Evolutionary conservation across 805 yeast species (phyloP), one percentile per base, ranked within the genome.

Genomic region (Teunomyces pallodes): DNA sequence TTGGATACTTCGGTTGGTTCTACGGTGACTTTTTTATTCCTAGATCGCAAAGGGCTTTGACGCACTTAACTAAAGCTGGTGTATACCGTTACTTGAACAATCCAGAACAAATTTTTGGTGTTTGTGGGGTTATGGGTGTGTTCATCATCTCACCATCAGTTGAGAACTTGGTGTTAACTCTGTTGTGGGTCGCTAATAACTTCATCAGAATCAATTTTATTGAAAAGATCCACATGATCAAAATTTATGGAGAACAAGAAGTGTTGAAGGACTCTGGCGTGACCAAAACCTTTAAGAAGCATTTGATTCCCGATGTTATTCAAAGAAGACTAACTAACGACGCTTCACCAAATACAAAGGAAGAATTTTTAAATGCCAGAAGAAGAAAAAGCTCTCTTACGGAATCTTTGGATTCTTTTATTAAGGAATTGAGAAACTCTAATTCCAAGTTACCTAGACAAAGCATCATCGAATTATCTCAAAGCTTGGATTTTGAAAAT

Each of bases 1-100:
- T 87, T 54, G 92, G 92, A 2, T 86, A 85, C 51, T 86, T 84
- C 65, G 94, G 95, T n/a, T 87, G 94, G 94, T 87, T 87, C 58
- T 87, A 84, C 63, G 95, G 96, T 48, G 96, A 87, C 64, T 87
- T 87, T 66, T 87, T 87, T 65, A 69, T 86, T 49, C 81, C 86
- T 32, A 78, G 75, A 45, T 70, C 77, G 14, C 72, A 71, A 20
- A 48, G 56, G 32, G 41, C 54, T 6, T 73, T 72, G 47, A 66
- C 78, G 6, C 72, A 73, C 53, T 72, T 87, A 55, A 82, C 91
- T 0, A 84, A 84, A 53, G 86, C 87, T 30, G 96, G 96, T 43
- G 87, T 87, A 35, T 87, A 87, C 61, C 79, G 92, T 54, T 87
- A 86, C 64, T 74, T 87, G 60, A 87, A 87, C 62, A 86, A 87